A percentile compares a stretch with the other conserved stretches of the same genome.
Conservation (phyloP, 805 yeast genomes). For the Candida arabinofermentans region DNA sequence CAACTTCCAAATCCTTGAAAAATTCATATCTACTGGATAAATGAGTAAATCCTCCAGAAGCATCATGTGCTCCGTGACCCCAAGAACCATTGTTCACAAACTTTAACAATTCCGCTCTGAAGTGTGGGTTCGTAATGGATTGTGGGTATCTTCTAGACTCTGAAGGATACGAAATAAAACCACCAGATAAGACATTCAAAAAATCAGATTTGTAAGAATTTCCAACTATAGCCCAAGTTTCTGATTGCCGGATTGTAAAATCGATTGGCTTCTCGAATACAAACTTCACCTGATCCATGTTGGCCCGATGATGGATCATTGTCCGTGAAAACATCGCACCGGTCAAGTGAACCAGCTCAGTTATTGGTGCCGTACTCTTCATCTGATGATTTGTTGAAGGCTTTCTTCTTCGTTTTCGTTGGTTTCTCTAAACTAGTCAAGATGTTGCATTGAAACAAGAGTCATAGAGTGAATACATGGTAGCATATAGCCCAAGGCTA, state of each 20-base stretch:
- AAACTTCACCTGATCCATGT: background rate
- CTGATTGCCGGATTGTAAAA: conserved; percentile 34
- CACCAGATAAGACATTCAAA: conserved; percentile 53
- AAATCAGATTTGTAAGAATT: conserved; percentile 47
- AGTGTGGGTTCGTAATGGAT: conserved; percentile 38
- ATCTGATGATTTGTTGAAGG: background rate
- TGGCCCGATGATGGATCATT: background rate
- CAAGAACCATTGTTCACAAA: conserved; percentile 33
- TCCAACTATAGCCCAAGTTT: conserved; percentile 56
- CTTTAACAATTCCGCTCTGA: conserved; percentile 37
- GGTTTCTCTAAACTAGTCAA: too few species aligned
- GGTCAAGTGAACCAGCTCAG: conserved; percentile 9
- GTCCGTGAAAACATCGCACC: conserved; percentile 12
- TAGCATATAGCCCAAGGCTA: background rate
- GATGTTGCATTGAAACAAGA: too few species aligned
- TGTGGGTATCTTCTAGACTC: conserved; percentile 53
- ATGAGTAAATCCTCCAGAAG: conserved; percentile 55
- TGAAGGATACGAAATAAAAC: conserved; percentile 49
- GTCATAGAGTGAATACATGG: background rate
- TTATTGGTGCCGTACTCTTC: background rate
- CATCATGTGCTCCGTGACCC: conserved; percentile 34
- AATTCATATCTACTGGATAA: conserved; percentile 86
- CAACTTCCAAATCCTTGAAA: conserved; percentile 73
- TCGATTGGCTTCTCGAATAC: conserved; percentile 39
- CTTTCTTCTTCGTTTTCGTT: too few species aligned